Evolutionary conservation across 1,284 basidiomycete genomes (phyloP), one percentile per base, ranked within the genome.

Genomic region (Rhizoctonia solani): DNA sequence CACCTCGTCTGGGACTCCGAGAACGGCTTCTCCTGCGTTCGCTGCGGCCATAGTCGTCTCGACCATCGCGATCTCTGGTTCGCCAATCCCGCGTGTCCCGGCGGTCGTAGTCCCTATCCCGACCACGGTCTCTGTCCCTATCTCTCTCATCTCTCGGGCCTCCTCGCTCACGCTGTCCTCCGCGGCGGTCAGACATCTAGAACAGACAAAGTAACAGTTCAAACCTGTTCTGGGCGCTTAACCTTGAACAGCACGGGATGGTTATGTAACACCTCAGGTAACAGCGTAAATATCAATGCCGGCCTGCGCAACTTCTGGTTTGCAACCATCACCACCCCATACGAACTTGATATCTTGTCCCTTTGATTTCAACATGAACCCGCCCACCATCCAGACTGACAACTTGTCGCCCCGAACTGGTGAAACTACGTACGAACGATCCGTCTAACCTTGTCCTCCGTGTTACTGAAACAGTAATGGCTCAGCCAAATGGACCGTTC

Each of bases 101-200:
- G 8, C 69, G 69, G 34, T 71, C 69, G 25, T 70, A 66, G 63
- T 66, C 52, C n/a, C 69, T 70, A 61, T 73, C 75, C 67, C 72
- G 72, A 69, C 77, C 74, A 32, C 73, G 72, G 54, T 79, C 79
- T 44, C 77, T 73, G 55, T 79, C 79, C 46, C 77, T 70, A 54
- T 81, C 75, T 21, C 74, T 69, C 46, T 74, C 75, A 69, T 77
- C 74, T 65, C 78, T 65, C 30, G 49, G 32, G 8, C 34, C 19
- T 19, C 61, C 61, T 32, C 61, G 30, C 27, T 41, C 61, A 52
- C 61, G 61, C 29, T 41, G 54, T 44, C 61, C 50, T 44, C 61
- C 61, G 44, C 61, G 61, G 9, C 61, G 61, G 46, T 53, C 61
- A 21, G 61, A 65, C 61, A 65, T 65, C 34, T 47, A 30, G 56